Conservation (phyloP, 2,329 filamentous ascomycete species). For the Cylindrodendrum hubeiense region DNA sequence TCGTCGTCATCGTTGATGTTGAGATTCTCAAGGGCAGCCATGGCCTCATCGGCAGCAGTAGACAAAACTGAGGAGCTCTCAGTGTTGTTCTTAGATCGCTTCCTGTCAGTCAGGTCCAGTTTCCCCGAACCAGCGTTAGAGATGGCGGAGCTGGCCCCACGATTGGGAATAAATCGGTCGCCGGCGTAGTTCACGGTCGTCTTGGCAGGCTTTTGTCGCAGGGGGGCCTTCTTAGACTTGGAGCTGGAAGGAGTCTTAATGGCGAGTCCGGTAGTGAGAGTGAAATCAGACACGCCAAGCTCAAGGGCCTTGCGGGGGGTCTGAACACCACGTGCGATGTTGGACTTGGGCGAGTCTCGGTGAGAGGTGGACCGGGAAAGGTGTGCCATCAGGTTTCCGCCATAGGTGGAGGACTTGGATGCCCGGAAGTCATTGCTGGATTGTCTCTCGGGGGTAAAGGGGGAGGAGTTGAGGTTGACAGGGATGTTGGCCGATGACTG, state of each 20-base stretch:
- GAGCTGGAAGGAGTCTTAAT: constrained; percentile 70
- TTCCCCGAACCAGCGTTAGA: constrained; percentile 85
- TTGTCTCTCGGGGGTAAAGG: constrained; percentile 79
- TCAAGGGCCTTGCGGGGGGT: constrained; percentile 88
- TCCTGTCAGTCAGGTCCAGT: constrained; percentile 77
- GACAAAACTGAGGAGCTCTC: constrained; percentile 84
- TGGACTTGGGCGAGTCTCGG: constrained; percentile 94
- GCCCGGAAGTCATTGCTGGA: constrained; percentile 63
- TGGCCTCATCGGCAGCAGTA: constrained; percentile 82
- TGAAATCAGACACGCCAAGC: constrained; percentile 92
- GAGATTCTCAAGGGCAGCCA: constrained; percentile 83
- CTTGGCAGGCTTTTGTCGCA: constrained; percentile 75
- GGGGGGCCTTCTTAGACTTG: constrained; percentile 67
- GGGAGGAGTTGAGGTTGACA: constrained; percentile 73
- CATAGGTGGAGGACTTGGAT: constrained; percentile 83
- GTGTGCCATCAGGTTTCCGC: constrained; percentile 82
- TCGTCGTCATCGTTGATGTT: constrained; percentile 81
- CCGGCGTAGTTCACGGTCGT: constrained; percentile 84
- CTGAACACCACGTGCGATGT: constrained; percentile 81
- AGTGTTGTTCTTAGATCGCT: constrained; percentile 76
- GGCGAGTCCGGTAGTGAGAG: constrained; percentile 80
- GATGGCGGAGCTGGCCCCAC: constrained; percentile 89
- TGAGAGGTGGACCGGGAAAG: constrained; percentile 79
- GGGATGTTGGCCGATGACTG: constrained; percentile 65
- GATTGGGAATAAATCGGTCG: constrained; percentile 97